Evolutionary conservation across 257 asterid genomes (phyloP).

Genomic region (Solanum pimpinellifolium): DNA sequence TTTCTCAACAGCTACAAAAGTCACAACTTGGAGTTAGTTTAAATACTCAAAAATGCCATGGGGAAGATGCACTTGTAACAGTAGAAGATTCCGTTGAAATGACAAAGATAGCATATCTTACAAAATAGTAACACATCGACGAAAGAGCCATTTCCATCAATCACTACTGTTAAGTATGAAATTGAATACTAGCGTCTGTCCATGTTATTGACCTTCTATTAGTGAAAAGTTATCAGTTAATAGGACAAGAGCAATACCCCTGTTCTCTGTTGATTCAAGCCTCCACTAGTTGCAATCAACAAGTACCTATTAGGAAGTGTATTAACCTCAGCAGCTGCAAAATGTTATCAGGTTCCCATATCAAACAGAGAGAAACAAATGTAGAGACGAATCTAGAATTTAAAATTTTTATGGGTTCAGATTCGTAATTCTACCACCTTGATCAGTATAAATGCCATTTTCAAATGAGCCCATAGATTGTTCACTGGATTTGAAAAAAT

Average conservation of each 20-base stretch:
- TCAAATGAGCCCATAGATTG: background rate
- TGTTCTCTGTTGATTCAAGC: slow-evolving; percentile 79
- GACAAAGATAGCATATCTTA: background rate
- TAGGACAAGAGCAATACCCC: slow-evolving; percentile 32
- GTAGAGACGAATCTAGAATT: background rate
- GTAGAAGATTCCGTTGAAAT: background rate
- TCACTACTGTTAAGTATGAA: background rate
- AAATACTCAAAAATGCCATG: background rate
- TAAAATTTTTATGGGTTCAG: background rate
- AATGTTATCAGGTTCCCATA: background rate
- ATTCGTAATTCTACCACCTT: background rate
- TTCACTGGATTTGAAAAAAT: background rate
- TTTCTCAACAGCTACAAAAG: background rate
- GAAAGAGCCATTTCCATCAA: background rate
- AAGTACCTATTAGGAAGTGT: slow-evolving; percentile 38
- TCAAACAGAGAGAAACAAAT: background rate
- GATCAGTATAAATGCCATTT: background rate
- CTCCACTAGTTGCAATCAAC: slow-evolving; percentile 74
- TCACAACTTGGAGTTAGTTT: background rate
- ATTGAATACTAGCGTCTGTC: background rate
- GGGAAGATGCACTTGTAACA: background rate
- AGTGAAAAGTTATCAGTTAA: background rate
- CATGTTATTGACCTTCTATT: background rate
- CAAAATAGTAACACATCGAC: background rate
- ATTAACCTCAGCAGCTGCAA: slow-evolving; percentile 32